Evolutionary conservation across 2,329 filamentous ascomycete genomes (phyloP).

Genomic region (Aspergillus arachidicola): DNA sequence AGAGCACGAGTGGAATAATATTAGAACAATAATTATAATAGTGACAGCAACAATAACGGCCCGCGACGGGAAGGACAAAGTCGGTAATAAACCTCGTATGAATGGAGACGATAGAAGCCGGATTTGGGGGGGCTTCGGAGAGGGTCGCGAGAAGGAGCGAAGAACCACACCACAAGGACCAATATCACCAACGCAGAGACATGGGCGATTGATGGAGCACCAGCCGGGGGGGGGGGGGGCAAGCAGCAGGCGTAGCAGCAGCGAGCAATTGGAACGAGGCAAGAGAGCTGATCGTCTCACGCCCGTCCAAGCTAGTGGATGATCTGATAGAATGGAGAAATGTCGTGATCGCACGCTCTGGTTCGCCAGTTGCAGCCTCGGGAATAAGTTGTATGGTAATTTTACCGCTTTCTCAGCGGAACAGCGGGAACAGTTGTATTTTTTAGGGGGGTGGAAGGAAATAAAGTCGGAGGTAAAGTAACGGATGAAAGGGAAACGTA

Average conservation of each 20-base stretch:
- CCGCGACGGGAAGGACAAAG: neutral
- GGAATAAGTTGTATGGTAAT: constrained; percentile 6
- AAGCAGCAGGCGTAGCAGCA: constrained; percentile 10
- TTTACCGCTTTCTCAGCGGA: constrained; percentile 25
- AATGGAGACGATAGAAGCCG: constrained; percentile 5
- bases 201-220: neutral
- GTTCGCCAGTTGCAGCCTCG: constrained; percentile 29
- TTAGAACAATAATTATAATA: constrained; percentile 1
- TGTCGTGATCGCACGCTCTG: constrained; percentile 43
- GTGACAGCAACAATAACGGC: neutral
- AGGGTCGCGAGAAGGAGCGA: constrained; percentile 11
- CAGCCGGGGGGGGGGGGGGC: constrained; percentile 11
- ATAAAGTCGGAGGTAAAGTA: neutral
- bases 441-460: neutral
- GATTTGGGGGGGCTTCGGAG: constrained; percentile 4
- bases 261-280: neutral
- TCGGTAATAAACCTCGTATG: neutral
- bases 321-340: constrained; percentile 48
- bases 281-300: constrained; percentile 24
- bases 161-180: constrained; percentile 12
- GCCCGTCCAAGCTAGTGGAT: constrained; percentile 34
- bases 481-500: neutral
- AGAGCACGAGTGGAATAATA: constrained; percentile 13
- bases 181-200: constrained; percentile 14
- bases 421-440: neutral